phyloP scores from a whole-genome alignment of 139 green algal species.

The Mesotaenium endlicherianum region DNA sequence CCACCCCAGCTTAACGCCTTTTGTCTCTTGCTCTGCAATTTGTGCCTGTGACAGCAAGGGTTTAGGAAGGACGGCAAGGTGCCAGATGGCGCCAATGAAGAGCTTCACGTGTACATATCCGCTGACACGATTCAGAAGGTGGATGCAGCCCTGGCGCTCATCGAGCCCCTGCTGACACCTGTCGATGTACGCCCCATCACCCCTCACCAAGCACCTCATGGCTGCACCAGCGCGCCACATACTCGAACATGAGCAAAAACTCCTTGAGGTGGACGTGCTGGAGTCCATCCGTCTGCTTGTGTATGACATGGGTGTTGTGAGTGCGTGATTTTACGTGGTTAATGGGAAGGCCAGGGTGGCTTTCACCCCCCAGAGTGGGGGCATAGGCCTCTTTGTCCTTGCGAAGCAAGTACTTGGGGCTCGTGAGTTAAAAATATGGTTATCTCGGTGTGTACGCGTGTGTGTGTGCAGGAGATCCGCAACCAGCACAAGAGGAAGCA shows the following conservation, averaged over 20 bases:
- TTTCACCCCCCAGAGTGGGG: too few species aligned
- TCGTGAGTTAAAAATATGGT: not conserved
- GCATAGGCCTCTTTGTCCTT: too few species aligned
- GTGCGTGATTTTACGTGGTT: too few species aligned
- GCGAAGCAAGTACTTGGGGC: too few species aligned
- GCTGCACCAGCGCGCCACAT: too few species aligned
- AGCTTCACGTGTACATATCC: constrained; percentile 95
- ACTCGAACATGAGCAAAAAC: too few species aligned
- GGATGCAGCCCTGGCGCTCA: constrained; percentile 71
- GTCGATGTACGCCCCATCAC: constrained; percentile 65
- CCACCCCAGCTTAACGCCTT: not conserved
- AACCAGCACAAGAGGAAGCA: constrained; percentile 90
- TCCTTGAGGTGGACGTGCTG: not conserved
- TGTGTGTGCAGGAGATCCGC: constrained; percentile 62
- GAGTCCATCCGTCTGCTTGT: too few species aligned
- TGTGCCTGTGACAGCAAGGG: constrained; percentile 27
- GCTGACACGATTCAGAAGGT: constrained; percentile 84
- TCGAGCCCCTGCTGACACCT: constrained; percentile 79
- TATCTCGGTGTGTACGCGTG: not conserved
- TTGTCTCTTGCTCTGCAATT: too few species aligned
- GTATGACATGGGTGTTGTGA: too few species aligned
- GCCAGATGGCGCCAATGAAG: constrained; percentile 86
- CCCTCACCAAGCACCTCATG: too few species aligned
- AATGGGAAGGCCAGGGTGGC: too few species aligned
- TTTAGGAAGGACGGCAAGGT: constrained; percentile 22